A percentile compares a stretch with the other conserved stretches of the same genome.
phyloP scores from a whole-genome alignment of 2,329 filamentous ascomycete species.

The Lasiodiplodia sp. region DNA sequence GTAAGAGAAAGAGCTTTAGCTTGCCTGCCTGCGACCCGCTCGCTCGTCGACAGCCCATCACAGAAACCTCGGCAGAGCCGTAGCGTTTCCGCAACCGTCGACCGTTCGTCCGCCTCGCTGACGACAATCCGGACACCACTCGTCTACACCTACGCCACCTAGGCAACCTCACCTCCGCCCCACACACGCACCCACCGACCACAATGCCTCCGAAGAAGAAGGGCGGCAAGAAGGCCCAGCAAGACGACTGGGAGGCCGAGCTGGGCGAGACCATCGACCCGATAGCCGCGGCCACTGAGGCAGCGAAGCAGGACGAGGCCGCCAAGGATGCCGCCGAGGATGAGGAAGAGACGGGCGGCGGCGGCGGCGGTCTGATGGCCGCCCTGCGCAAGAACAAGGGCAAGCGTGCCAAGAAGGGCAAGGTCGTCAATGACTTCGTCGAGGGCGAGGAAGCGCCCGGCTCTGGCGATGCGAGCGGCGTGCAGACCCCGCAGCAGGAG shows the following conservation, averaged over 20 bases:
- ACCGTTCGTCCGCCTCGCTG: conserved; percentile 1
- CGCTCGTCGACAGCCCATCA: conserved; percentile 4
- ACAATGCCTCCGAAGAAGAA: conserved; percentile 96
- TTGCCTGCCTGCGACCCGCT: background rate
- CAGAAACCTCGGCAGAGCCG: conserved; percentile 7
- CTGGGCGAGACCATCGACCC: conserved; percentile 79
- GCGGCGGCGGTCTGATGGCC: conserved; percentile 57
- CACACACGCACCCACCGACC: conserved; percentile 31
- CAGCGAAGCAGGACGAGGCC: conserved; percentile 39
- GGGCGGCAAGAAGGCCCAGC: conserved; percentile 80
- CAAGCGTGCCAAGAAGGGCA: conserved; percentile 88
- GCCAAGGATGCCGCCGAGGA: conserved; percentile 55
- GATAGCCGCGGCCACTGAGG: conserved; percentile 56
- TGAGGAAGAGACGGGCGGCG: conserved; percentile 56
- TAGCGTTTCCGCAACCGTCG: conserved; percentile 2
- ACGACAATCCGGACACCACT: background rate
- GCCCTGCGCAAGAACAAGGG: conserved; percentile 59
- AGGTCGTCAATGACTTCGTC: conserved; percentile 73
- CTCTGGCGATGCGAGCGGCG: conserved; percentile 50
- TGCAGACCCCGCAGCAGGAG: conserved; percentile 34
- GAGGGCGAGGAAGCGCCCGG: conserved; percentile 68
- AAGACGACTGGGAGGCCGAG: conserved; percentile 95
- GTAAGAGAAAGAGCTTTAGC: conserved; percentile 19
- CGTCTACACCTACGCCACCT: background rate
- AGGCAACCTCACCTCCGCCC: background rate